A percentile compares a stretch with the other conserved stretches of the same genome.
phyloP scores from a whole-genome alignment of 129 eudicot genomes.

The Rutidosis leptorrhynchoides region DNA sequence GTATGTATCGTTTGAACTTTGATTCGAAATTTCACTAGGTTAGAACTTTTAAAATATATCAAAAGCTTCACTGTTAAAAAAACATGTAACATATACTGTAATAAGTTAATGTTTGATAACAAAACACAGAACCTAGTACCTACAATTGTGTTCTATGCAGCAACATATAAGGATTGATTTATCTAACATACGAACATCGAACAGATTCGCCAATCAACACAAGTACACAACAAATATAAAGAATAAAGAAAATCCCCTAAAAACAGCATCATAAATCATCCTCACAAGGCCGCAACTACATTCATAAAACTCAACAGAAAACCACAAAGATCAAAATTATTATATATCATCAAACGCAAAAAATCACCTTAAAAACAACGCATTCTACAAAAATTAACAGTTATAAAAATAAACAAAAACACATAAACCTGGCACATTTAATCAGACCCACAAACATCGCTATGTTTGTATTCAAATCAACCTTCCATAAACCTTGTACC shows the following conservation, averaged over 20 bases:
- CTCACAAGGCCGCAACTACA: too few species aligned
- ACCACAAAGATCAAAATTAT: too few species aligned
- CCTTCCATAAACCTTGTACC: not conserved
- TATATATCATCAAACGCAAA: not conserved
- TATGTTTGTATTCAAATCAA: constrained; percentile 9
- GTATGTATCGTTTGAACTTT: not conserved
- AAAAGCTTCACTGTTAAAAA: not conserved
- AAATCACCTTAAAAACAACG: not conserved
- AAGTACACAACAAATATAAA: not conserved
- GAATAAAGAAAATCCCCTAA: too few species aligned
- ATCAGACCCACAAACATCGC: too few species aligned
- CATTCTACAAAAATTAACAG: not conserved
- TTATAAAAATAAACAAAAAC: not conserved
- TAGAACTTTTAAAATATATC: not conserved
- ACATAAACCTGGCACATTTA: not conserved
- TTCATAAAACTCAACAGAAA: not conserved
- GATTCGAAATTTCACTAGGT: not conserved
- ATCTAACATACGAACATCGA: not conserved
- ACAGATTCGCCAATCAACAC: not conserved
- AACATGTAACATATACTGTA: not conserved
- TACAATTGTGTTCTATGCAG: not conserved
- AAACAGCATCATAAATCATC: not conserved
- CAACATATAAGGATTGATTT: not conserved
- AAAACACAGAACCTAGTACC: not conserved
- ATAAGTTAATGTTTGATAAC: not conserved